Percentiles rank a stretch among this genome's conserved stretches.
These are phyloP conservation scores for Dacryopinax primogenitus DNA, from an alignment of 768 basidiomycete species.

Conservation along the genomic window DNA sequence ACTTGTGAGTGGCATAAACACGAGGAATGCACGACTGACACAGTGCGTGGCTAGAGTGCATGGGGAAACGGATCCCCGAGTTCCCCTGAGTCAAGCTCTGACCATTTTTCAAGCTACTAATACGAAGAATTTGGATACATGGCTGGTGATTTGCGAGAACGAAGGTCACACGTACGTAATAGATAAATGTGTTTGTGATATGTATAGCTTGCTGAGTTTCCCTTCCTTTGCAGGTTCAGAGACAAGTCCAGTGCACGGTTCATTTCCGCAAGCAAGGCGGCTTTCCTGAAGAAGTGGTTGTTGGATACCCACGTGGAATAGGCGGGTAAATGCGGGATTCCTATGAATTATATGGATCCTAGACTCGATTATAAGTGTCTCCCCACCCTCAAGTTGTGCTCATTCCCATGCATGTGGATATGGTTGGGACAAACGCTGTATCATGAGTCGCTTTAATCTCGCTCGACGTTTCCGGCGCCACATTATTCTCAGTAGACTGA, in stretches of 20 bases:
- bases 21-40: background rate
- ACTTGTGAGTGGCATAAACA: constrained; percentile 19
- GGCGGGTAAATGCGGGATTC: background rate
- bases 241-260: background rate
- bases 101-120: constrained; percentile 29
- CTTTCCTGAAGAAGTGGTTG: background rate
- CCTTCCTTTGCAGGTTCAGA: background rate
- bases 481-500: constrained; percentile 18
- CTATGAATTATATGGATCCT: too few species aligned
- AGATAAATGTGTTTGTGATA: too few species aligned
- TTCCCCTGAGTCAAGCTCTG: constrained; percentile 32
- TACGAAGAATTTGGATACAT: constrained; percentile 24
- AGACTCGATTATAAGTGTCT: background rate
- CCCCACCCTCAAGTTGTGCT: background rate
- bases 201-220: too few species aligned
- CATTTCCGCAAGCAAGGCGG: background rate
- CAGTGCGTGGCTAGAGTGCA: constrained; percentile 23
- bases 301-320: background rate
- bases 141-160: constrained; percentile 31
- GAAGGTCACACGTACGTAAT: constrained; percentile 33
- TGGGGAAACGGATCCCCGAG: constrained; percentile 32
- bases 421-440: background rate
- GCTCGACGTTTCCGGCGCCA: constrained; percentile 21
- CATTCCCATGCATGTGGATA: background rate
- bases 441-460: constrained; percentile 11